Base-by-base conservation (phyloP, 495 filamentous ascomycete species). In the Extremus antarcticus region DNA sequence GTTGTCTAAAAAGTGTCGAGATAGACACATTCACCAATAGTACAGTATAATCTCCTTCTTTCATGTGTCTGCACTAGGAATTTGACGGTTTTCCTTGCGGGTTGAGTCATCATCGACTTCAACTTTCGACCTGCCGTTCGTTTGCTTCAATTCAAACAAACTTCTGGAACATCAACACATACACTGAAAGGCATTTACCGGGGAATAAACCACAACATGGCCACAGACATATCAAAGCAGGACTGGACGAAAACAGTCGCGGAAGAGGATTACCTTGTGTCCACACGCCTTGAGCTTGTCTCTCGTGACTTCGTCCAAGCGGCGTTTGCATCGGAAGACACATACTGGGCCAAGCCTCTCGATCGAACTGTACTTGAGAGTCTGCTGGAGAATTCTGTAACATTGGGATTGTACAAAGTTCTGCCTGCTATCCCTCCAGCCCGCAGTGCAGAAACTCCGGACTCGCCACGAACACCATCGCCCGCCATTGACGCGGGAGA, bases 331-430 rank as follows among this genome's bases (percentile, higher is more conserved):
- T 52, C 29, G 19, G 40, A 57, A 47, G 66, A 58, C 9, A 65
- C 70, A 59, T 62, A 57, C 54, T 71, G 69, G 69, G 58, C 68
- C 10, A 55, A 54, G 43, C 40, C 57, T 1, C 56, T 64, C 2
- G 3, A 21, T 21, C 0, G 53, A 54, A 0, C 49, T 56, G 19
- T n/a, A n/a, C 56, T 68, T 13, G 32, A 53, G 15, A 57, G 38
- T 1, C 51, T 66, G 54, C 59, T 71, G 21, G 56, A 61, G 7
- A 61, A 71, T 29, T 67, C 64, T 11, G 47, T 58, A 29, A 68
- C 60, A 19, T 45, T 70, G 15, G 67, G 63, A 0, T 57, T 71
- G 13, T 70, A 66, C 57, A 54, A 55, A 47, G 32, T 59, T 10
- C 16, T 15, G 2, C 50, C 53, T 19, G n/a, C 22, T 23, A 23